Base-by-base conservation (phyloP, 495 filamentous ascomycete genomes). In the Tuber borchii region DNA sequence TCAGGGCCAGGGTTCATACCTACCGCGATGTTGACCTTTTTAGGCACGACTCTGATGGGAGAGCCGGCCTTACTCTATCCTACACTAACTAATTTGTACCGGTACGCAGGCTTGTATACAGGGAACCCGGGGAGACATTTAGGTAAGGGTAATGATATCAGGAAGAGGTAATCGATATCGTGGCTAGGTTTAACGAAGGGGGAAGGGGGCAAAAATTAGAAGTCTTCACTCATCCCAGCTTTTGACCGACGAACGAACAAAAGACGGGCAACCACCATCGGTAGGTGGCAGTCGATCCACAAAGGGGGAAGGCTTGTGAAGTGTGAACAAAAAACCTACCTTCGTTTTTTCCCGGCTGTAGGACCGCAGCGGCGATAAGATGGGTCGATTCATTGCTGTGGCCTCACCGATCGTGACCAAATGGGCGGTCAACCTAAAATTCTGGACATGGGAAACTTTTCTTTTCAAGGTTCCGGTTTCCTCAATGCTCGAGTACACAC, bases 371-470 rank as follows among this genome's bases (percentile, higher is more conserved):
- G 78, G 78, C 68, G 78, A 79, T 79, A 79, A 79, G 78, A 73
- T 79, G 72, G 76, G 72, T 75, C 78, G 75, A 77, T 75, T 73
- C 72, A 75, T 79, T 79, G 73, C 76, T 79, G 65, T 71, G 48
- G 76, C 74, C 78, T 73, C 76, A 73, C 78, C 78, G 76, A 79
- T 79, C 78, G 78, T 79, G 78, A 79, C 76, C 73, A 70, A 73
- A 69, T 65, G 70, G 76, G 76, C 76, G 78, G 76, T 75, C 76
- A 71, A 79, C 77, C 78, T 75, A 70, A 74, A 68, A 68, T 61
- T 70, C 42, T 73, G 72, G 69, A 71, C 70, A 79, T 78, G 78
- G 78, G 73, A 79, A 79, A 75, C 77, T 71, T 79, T 45, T 65
- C 48, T n/a, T 56, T 26, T 69, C 72, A 69, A 74, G 75, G 77